Base-by-base conservation (phyloP, 148 eudicot genomes). In the Diospyros lotus region DNA sequence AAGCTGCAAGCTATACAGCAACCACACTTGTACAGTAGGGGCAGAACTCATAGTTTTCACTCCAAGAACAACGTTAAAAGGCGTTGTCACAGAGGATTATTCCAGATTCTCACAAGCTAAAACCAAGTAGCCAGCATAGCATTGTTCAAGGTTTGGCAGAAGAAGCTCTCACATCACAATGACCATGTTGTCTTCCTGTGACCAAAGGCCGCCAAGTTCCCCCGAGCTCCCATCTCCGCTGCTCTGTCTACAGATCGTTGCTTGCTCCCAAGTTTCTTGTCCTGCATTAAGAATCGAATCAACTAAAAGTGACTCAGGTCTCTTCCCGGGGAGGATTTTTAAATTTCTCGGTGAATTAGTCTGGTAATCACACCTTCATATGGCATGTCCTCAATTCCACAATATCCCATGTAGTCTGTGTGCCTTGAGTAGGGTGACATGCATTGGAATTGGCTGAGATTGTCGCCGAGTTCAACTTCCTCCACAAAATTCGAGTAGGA, bases 401-500 rank as follows among this genome's bases (percentile, higher is more conserved):
- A 83, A 66, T 72, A 82, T 42, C 81, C 89, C 81, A 80, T 75
- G 77, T 83, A 89, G 80, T 81, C 85, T 77, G 77, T 71, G 64
- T 74, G 77, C 39, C 75, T 79, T 6, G 82, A 75, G 69, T 77
- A 89, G 52, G 88, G 85, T 60, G 89, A 87, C 78, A 85, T 74
- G 85, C 80, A 78, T 46, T 86, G 86, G 71, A 86, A 72, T 66
- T 68, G 83, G 69, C 72, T 86, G 28, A 82, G 83, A 78, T 84
- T 83, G 80, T 84, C 93, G 44, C 84, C 62, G 53, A 66, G 84
- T 75, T 85, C 92, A 67, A 83, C 74, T 77, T 90, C 94, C 73
- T 72, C 89, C 58, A 77, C 82, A 84, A 90, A 90, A 82, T 89
- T 93, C 15, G 95, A 86, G 89, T 80, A 78, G 2, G 96, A 87